Base-by-base conservation (phyloP, 345 rosid genomes). In the Draba incana region DNA sequence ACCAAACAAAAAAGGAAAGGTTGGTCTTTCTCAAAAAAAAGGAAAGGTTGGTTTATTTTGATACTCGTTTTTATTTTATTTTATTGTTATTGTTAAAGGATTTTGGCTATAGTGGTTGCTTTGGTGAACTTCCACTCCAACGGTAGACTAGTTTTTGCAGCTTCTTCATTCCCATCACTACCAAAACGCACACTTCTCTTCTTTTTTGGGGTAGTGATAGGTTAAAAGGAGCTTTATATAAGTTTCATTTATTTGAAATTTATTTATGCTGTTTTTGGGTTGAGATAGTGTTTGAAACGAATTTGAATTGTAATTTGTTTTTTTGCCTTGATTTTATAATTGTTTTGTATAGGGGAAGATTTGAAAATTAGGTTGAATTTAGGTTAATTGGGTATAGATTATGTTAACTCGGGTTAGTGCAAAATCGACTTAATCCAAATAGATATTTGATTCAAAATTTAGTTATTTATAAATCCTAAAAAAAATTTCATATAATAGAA, bases 61-160 rank as follows among this genome's bases (percentile, higher is more conserved):
- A 60, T 42, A 33, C 8, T 50, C 1, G 3, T 44, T 16, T 6
- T 24, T 20, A 20, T 20, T 20, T 2, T 25, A 37, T 2, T 16
- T 0, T 25, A 37, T 2, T 16, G 0, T 63, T 1, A n/a, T 14
- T 54, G 6, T 2, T 46, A 60, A 58, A 59, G 37, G 53, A 41
- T 52, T 35, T 50, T 50, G 24, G 66, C 23, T 30, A 65, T 73
- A 58, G 77, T 66, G 77, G 77, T 6, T 41, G 56, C 77, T 57
- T 74, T 58, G 71, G 54, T 66, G 67, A 74, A 66, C 38, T 20
- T 74, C 77, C 77, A 74, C 77, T 74, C 62, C 35, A 10, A 25
- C 33, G 25, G 25, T 66, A 62, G 67, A 20, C 20, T 20, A 20
- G 20, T 20, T 20, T 14, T 25, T 59, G 43, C 62, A 66, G 44